These are phyloP conservation scores for Fusarium scirpi DNA, from an alignment of 2,329 filamentous ascomycete genomes.

Conservation along the genomic window DNA sequence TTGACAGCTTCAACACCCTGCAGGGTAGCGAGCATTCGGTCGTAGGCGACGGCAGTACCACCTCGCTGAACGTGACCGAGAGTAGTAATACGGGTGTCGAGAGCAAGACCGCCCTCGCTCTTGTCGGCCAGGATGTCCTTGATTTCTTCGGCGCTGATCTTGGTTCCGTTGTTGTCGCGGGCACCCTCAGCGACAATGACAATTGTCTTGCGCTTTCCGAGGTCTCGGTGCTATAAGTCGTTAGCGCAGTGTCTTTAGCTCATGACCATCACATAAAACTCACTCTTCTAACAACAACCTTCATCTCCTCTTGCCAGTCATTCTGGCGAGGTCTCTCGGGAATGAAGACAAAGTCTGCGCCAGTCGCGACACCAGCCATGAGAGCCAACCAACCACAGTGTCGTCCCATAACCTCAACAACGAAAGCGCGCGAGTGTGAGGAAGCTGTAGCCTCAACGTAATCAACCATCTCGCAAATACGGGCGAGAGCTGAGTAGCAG, in stretches of 20 bases:
- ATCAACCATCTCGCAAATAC: slow-evolving; percentile 96
- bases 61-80: slow-evolving; percentile 98
- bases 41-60: slow-evolving; percentile 91
- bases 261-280: slow-evolving; percentile 36
- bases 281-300: slow-evolving; percentile 78
- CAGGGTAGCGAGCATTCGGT: slow-evolving; percentile 90
- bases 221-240: slow-evolving; percentile 75
- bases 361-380: slow-evolving; percentile 94
- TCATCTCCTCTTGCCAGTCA: slow-evolving; percentile 93
- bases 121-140: slow-evolving; percentile 87
- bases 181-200: slow-evolving; percentile 98
- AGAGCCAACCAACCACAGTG: slow-evolving; percentile 98
- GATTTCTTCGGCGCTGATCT: slow-evolving; percentile 83
- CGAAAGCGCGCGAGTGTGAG: slow-evolving; percentile 95
- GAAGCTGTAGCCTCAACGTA: slow-evolving; percentile 95
- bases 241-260: slow-evolving; percentile 24
- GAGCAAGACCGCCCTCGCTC: slow-evolving; percentile 72
- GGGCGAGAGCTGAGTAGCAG: slow-evolving; percentile 90
- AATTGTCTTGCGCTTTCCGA: slow-evolving; percentile 97
- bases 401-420: slow-evolving; percentile 98
- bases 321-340: slow-evolving; percentile 90
- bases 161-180: slow-evolving; percentile 83
- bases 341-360: slow-evolving; percentile 96
- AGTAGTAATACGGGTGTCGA: slow-evolving; percentile 95
- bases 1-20: slow-evolving; percentile 96